Conservation (phyloP, 495 filamentous ascomycete genomes). For the Lasiosphaeria hispida region DNA sequence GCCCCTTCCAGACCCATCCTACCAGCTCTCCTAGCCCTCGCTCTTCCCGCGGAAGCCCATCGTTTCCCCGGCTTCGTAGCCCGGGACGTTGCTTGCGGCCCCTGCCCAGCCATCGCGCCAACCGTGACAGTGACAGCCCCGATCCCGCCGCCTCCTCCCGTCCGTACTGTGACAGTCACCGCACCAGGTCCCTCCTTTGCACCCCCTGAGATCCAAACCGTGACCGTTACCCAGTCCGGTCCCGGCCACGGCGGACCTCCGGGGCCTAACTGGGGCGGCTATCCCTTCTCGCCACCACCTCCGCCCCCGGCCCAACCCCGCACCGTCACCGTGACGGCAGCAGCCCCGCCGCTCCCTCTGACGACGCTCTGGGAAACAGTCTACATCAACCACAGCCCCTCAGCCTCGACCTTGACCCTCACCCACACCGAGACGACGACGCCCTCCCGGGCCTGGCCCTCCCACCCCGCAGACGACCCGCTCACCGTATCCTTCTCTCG, state of each 20-base stretch:
- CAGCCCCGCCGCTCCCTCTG: not conserved
- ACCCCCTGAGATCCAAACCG: not conserved
- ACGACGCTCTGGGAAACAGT: constrained; percentile 4
- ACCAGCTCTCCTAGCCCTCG: constrained; percentile 3
- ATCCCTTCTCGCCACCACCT: not conserved
- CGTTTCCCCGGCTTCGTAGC: not conserved
- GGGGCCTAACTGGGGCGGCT: no score
- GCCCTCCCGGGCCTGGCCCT: not conserved
- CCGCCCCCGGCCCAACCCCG: not conserved
- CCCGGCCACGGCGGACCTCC: no score
- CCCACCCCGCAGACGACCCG: not conserved
- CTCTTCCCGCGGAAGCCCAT: not conserved
- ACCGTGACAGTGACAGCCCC: constrained; percentile 14
- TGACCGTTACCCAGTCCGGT: constrained; percentile 1
- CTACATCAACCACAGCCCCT: constrained; percentile 12
- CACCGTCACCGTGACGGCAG: constrained; percentile 6
- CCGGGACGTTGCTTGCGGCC: constrained; percentile 8
- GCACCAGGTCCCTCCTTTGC: not conserved
- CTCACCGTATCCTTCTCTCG: no score
- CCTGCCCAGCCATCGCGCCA: constrained; percentile 5
- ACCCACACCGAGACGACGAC: not conserved
- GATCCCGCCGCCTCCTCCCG: not conserved
- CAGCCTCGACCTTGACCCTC: not conserved
- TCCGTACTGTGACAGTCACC: not conserved
- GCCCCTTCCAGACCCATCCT: constrained; percentile 4